Conservation (phyloP, 805 yeast species). For the Teunomyces atbi region DNA sequence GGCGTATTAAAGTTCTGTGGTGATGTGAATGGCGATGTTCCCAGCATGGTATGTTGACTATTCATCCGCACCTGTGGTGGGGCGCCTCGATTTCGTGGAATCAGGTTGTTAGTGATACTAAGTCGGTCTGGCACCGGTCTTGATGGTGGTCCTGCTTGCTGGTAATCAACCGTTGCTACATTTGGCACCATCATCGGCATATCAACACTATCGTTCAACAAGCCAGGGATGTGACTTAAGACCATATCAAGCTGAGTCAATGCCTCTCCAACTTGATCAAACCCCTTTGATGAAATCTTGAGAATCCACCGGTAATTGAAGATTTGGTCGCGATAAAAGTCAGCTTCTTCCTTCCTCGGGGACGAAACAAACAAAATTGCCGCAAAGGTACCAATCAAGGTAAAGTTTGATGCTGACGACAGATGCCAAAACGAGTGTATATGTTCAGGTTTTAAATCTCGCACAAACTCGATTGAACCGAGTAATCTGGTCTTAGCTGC, state of each 20-base stretch:
- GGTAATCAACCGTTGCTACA: slow-evolving; percentile 25
- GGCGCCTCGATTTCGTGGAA: not conserved
- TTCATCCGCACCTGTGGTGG: slow-evolving; percentile 7
- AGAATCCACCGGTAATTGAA: slow-evolving; percentile 75
- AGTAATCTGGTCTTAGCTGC: slow-evolving; percentile 81
- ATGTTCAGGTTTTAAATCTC: slow-evolving; percentile 76
- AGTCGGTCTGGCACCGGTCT: not conserved
- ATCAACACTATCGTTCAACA: slow-evolving; percentile 41
- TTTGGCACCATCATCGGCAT: slow-evolving; percentile 37
- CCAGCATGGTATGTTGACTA: not conserved
- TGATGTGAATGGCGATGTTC: slow-evolving; percentile 16
- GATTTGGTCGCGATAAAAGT: slow-evolving; percentile 62
- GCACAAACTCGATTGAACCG: slow-evolving; percentile 79
- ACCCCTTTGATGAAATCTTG: slow-evolving; percentile 71
- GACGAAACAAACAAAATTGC: slow-evolving; percentile 70
- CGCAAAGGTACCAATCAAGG: slow-evolving; percentile 86
- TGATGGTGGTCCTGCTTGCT: not conserved
- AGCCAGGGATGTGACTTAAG: slow-evolving; percentile 72
- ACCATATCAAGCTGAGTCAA: slow-evolving; percentile 68
- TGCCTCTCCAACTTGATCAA: slow-evolving; percentile 77
- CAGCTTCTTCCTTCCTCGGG: slow-evolving; percentile 56
- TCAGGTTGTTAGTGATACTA: not conserved
- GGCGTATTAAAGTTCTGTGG: slow-evolving; percentile 18
- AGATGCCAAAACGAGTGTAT: slow-evolving; percentile 90
- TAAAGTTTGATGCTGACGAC: slow-evolving; percentile 72